These are phyloP conservation scores for Cercospora zeina DNA, from an alignment of 2,329 filamentous ascomycete species.

Conservation along the genomic window DNA sequence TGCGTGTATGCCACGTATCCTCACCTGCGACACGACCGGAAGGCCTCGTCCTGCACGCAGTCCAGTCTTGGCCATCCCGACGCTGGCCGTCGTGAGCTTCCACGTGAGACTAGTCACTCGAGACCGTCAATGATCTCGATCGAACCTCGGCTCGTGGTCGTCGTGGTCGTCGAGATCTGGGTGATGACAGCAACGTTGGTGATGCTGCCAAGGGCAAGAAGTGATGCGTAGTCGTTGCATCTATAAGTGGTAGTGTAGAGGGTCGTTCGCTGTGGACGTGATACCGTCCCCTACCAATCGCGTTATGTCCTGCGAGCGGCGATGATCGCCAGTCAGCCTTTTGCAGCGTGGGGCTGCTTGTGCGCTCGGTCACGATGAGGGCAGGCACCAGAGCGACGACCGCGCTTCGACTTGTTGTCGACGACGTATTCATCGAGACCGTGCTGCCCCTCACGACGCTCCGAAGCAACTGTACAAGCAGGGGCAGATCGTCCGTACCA, in stretches of 20 bases:
- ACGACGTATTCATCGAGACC: conserved; percentile 38
- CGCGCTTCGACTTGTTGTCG: conserved; percentile 30
- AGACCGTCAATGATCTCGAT: neutral
- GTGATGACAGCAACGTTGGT: conserved; percentile 12
- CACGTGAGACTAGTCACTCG: neutral
- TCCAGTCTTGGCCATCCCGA: neutral
- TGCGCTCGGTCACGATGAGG: conserved; percentile 13
- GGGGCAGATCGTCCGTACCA: conserved; percentile 64
- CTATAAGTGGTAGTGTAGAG: neutral
- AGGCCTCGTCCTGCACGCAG: neutral
- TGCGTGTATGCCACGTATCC: neutral
- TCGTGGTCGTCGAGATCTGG: neutral
- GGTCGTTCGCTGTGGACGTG: neutral
- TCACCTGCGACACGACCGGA: neutral
- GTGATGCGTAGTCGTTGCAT: neutral
- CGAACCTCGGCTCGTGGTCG: neutral
- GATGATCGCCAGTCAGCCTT: conserved; percentile 33
- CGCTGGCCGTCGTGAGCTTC: neutral
- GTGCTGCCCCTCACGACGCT: conserved; percentile 29
- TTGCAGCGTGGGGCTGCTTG: conserved; percentile 17
- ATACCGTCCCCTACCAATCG: conserved; percentile 11
- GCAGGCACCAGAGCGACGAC: conserved; percentile 24
- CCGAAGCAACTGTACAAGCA: conserved; percentile 21
- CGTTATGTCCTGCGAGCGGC: conserved; percentile 37
- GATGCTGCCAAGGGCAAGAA: conserved; percentile 16